These are phyloP conservation scores for Quercus engelmannii DNA, from an alignment of 306 rosid species.

Conservation along the genomic window DNA sequence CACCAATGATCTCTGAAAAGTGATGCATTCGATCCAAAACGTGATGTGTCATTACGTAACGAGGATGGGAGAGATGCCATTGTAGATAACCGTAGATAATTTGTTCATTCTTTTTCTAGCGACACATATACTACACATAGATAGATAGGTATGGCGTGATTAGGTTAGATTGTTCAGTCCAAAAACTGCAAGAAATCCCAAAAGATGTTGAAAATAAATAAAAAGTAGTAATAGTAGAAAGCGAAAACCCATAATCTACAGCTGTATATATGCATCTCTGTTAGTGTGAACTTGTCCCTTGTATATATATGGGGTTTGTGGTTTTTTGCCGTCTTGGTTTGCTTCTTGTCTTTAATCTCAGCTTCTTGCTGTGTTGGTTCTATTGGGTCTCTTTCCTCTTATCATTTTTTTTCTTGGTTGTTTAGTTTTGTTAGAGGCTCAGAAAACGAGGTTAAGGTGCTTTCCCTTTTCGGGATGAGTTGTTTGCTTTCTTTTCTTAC, in stretches of 20 bases:
- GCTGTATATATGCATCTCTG: conserved; percentile 53
- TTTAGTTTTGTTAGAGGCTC: conserved; percentile 37
- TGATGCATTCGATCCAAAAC: neutral
- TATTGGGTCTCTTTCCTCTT: conserved; percentile 26
- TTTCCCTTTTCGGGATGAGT: conserved; percentile 39
- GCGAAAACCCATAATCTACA: conserved; percentile 35
- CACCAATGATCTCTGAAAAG: neutral
- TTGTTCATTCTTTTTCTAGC: conserved; percentile 20
- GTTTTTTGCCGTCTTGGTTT: conserved; percentile 37
- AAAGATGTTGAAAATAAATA: neutral
- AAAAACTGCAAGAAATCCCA: conserved; percentile 41
- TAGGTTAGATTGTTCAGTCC: conserved; percentile 37
- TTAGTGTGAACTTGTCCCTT: conserved; percentile 18
- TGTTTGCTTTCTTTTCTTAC: conserved; percentile 32
- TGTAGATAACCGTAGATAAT: neutral
- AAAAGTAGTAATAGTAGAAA: conserved; percentile 10
- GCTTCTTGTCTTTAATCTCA: conserved; percentile 38
- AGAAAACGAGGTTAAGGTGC: conserved; percentile 39
- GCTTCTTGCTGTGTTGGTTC: conserved; percentile 20
- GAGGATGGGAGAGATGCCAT: conserved; percentile 22
- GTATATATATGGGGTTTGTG: conserved; percentile 16
- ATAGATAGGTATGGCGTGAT: conserved; percentile 36
- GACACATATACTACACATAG: neutral
- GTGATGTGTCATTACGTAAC: neutral
- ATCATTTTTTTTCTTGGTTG: conserved; percentile 26